These are phyloP conservation scores for Vigna angularis DNA, from an alignment of 306 rosid genomes.

Conservation along the genomic window DNA sequence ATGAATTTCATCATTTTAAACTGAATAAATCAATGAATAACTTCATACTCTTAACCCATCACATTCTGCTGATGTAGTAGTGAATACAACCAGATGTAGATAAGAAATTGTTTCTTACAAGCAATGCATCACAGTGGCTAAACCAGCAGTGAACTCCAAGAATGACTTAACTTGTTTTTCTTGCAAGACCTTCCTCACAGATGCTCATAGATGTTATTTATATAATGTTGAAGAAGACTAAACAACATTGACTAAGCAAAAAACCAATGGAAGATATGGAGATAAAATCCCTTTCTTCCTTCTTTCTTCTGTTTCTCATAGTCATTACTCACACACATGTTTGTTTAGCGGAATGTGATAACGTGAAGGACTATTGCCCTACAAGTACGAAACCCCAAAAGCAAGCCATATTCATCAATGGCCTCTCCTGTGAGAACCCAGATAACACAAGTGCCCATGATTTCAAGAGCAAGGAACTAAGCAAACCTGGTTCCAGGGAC, in stretches of 20 bases:
- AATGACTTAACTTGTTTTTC: constrained; percentile 54
- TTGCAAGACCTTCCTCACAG: constrained; percentile 40
- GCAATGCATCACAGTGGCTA: constrained; percentile 57
- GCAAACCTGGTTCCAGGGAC: constrained; percentile 52
- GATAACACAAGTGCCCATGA: constrained; percentile 49
- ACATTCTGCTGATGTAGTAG: neutral
- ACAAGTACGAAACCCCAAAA: constrained; percentile 41
- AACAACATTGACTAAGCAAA: neutral
- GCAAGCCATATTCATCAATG: constrained; percentile 65
- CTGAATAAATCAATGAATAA: neutral
- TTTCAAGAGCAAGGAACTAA: constrained; percentile 66
- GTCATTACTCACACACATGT: constrained; percentile 34
- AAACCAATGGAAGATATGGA: constrained; percentile 41
- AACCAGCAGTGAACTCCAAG: constrained; percentile 85
- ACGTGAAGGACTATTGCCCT: constrained; percentile 70
- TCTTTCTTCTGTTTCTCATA: constrained; percentile 44
- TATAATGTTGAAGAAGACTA: constrained; percentile 16
- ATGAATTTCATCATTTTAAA: constrained; percentile 24
- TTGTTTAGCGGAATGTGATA: constrained; percentile 57
- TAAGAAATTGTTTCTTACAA: constrained; percentile 59
- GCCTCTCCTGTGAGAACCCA: constrained; percentile 76
- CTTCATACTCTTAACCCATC: constrained; percentile 13
- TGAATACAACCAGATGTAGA: neutral
- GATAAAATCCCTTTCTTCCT: constrained; percentile 36
- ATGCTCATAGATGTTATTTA: neutral